Conservation (phyloP, 805 yeast genomes). For the Candida ortonii region DNA sequence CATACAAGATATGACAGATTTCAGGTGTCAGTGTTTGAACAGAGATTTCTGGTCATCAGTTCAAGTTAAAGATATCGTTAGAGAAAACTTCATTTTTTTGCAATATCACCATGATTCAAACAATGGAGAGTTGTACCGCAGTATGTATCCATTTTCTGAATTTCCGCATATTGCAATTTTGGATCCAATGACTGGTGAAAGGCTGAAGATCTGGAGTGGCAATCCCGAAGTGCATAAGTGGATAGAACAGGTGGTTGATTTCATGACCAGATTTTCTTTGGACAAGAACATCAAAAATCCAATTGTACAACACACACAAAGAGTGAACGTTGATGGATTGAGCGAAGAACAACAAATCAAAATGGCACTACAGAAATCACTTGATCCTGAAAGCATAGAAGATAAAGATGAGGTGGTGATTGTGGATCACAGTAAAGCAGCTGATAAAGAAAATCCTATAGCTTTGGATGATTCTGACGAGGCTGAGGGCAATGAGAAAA, state of each 20-base stretch:
- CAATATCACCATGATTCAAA: slow-evolving; percentile 81
- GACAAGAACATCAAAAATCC: slow-evolving; percentile 67
- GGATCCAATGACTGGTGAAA: slow-evolving; percentile 95
- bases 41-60: slow-evolving; percentile 88
- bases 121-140: slow-evolving; percentile 66
- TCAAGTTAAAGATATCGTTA: slow-evolving; percentile 60
- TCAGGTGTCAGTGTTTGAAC: slow-evolving; percentile 84
- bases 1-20: slow-evolving; percentile 81
- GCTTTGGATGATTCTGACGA: slow-evolving; percentile 20
- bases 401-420: slow-evolving; percentile 29
- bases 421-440: slow-evolving; percentile 22
- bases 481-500: slow-evolving; percentile 12
- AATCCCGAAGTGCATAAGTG: slow-evolving; percentile 62
- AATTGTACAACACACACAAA: slow-evolving; percentile 53
- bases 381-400: slow-evolving; percentile 28
- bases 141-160: slow-evolving; percentile 65
- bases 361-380: slow-evolving; percentile 66
- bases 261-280: slow-evolving; percentile 62
- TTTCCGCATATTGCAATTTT: slow-evolving; percentile 89
- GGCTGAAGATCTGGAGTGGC: slow-evolving; percentile 72
- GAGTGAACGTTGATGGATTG: slow-evolving; percentile 60
- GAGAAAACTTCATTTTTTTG: slow-evolving; percentile 70
- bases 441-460: slow-evolving; percentile 22
- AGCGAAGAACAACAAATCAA: slow-evolving; percentile 84
- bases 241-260: slow-evolving; percentile 65